Conservation (phyloP, 352 stramenopile genomes). For the Pythium folliculosum region DNA sequence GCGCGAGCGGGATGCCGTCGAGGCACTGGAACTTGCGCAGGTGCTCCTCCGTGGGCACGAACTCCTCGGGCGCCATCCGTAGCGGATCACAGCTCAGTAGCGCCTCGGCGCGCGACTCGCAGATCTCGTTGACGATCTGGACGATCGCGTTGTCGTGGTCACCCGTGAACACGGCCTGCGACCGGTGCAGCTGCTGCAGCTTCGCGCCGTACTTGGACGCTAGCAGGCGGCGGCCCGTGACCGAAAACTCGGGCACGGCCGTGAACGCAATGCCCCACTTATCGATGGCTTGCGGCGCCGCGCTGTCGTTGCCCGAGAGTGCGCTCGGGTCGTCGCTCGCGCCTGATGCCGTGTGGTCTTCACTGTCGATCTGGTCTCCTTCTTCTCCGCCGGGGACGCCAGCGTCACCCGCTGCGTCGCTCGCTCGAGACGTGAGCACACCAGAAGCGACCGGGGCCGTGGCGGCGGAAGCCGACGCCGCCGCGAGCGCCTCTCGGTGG, state of each 20-base stretch:
- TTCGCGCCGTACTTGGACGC: constrained; percentile 71
- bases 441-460: background rate
- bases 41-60: constrained; percentile 68
- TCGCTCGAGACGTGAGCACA: background rate
- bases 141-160: constrained; percentile 78
- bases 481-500: constrained; percentile 39
- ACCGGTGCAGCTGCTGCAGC: constrained; percentile 60
- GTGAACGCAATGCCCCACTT: constrained; percentile 90
- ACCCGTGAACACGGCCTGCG: constrained; percentile 63
- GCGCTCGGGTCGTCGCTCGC: constrained; percentile 6
- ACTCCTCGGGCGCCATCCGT: constrained; percentile 83
- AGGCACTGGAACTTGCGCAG: constrained; percentile 55
- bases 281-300: constrained; percentile 38
- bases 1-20: constrained; percentile 42
- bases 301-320: constrained; percentile 1
- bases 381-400: background rate
- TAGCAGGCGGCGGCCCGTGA: constrained; percentile 71
- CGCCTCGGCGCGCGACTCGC: constrained; percentile 72
- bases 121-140: constrained; percentile 84
- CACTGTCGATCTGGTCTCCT: constrained; percentile 1
- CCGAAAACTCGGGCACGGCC: constrained; percentile 81
- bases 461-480: background rate
- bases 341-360: constrained; percentile 4
- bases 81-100: constrained; percentile 79
- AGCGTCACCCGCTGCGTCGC: background rate